Percentiles rank a stretch among this genome's conserved stretches.
phyloP scores from a whole-genome alignment of 179 eudicot genomes.

The Patellifolia procumbens region DNA sequence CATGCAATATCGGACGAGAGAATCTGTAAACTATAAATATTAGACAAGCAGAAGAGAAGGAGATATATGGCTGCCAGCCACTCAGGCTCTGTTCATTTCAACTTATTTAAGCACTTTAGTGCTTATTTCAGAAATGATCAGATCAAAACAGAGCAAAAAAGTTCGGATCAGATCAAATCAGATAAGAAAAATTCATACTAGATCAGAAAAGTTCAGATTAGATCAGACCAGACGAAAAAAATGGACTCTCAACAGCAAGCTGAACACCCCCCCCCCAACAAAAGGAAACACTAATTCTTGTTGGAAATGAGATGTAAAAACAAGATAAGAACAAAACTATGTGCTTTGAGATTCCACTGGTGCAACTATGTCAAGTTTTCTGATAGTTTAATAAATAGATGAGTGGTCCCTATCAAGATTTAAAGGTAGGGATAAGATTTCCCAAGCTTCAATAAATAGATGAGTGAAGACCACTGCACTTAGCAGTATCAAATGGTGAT shows the following conservation, averaged over 20 bases:
- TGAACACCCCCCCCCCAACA: neutral
- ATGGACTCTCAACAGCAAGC: neutral
- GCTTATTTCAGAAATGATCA: too few species aligned
- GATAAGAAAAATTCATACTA: too few species aligned
- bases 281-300: neutral
- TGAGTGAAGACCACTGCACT: neutral
- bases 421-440: neutral
- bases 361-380: too few species aligned
- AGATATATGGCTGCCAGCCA: too few species aligned
- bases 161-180: too few species aligned
- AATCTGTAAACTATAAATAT: constrained; percentile 43
- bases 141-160: too few species aligned
- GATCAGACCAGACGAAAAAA: too few species aligned
- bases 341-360: too few species aligned
- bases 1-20: constrained; percentile 88
- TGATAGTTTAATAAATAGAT: too few species aligned
- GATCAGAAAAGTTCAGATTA: too few species aligned
- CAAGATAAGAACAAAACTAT: neutral
- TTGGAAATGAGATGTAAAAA: neutral
- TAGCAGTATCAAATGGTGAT: neutral
- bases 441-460: neutral
- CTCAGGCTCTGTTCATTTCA: too few species aligned
- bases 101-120: too few species aligned
- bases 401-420: neutral
- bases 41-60: neutral